phyloP scores from a whole-genome alignment of 73 alveolate genomes.

The Paramecium biaurelia region DNA sequence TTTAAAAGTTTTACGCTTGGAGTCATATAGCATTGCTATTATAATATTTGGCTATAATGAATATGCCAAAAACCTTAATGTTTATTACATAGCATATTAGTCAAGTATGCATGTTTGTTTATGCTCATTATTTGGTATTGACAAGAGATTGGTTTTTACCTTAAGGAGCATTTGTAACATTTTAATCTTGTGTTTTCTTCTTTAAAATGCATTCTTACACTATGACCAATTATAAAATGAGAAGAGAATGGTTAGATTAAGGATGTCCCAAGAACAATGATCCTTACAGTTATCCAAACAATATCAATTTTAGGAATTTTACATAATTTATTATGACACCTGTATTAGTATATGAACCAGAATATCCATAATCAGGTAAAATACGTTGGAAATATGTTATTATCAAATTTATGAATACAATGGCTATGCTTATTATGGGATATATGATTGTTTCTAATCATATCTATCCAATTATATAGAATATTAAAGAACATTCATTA shows the following conservation, averaged over 20 bases:
- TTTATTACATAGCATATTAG: conserved; percentile 15
- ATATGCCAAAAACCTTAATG: conserved; percentile 8
- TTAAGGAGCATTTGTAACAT: conserved; percentile 52
- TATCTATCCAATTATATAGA: conserved; percentile 22
- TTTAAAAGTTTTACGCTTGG: conserved; percentile 49
- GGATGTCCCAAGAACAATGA: conserved; percentile 26
- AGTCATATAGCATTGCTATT: conserved; percentile 52
- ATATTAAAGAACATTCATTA: background rate
- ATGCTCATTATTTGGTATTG: conserved; percentile 54
- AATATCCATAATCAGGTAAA: conserved; percentile 64
- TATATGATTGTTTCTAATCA: conserved; percentile 47
- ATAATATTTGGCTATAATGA: background rate
- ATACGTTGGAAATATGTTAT: conserved; percentile 46
- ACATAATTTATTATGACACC: conserved; percentile 66
- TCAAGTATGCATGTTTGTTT: conserved; percentile 47
- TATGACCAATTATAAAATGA: conserved; percentile 54
- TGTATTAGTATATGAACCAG: conserved; percentile 65
- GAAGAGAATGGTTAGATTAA: conserved; percentile 50
- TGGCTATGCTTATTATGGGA: conserved; percentile 4
- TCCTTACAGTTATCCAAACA: conserved; percentile 61
- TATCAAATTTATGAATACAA: background rate
- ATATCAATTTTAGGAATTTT: conserved; percentile 66
- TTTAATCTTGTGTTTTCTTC: conserved; percentile 48
- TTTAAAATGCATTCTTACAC: conserved; percentile 72
- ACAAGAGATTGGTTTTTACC: conserved; percentile 64